Conservation (phyloP, 2,329 filamentous ascomycete species). For the Sarocladium strictum region DNA sequence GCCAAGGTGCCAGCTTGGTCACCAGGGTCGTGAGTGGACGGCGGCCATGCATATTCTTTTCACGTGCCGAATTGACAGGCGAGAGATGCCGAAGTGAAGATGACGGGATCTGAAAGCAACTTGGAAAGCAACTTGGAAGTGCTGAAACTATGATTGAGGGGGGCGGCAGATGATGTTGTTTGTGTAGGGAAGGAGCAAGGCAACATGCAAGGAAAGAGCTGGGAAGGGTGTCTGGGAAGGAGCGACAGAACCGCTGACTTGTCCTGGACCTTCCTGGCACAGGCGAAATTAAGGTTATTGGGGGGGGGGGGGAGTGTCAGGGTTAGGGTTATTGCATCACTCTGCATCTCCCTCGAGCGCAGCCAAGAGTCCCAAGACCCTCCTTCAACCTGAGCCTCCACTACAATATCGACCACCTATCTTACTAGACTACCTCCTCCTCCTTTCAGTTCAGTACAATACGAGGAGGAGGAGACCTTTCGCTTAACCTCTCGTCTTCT, state of each 20-base stretch:
- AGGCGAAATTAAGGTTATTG: neutral
- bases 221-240: constrained; percentile 6
- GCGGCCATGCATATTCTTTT: neutral
- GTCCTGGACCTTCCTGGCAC: neutral
- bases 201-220: constrained; percentile 15
- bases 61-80: neutral
- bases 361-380: neutral
- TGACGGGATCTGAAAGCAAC: neutral
- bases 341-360: neutral
- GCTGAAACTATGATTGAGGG: no score
- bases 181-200: neutral
- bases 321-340: constrained; percentile 8
- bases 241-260: neutral
- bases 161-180: neutral
- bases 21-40: constrained; percentile 1
- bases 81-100: neutral
- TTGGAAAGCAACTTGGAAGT: neutral
- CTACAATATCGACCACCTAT: neutral
- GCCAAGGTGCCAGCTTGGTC: constrained; percentile 2
- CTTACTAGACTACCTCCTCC: neutral
- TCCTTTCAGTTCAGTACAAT: neutral
- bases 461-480: constrained; percentile 1
- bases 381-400: neutral
- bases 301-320: neutral
- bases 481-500: neutral